Conservation (phyloP, 148 eudicot species). For the Vaccinium myrtillus region DNA sequence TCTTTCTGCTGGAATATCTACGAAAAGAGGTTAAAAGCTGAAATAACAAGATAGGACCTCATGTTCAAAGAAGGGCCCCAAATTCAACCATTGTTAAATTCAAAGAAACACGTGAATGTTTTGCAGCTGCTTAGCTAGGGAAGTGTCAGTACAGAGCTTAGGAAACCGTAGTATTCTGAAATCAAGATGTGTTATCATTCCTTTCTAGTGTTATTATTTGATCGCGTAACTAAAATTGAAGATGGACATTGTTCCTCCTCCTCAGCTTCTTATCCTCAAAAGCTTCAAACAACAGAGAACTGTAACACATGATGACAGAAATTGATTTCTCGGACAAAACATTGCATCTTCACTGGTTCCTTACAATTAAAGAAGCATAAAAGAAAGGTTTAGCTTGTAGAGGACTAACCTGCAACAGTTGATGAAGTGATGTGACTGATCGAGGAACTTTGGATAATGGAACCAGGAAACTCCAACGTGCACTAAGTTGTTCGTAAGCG, state of each 20-base stretch:
- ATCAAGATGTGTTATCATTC: not conserved
- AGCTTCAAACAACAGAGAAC: not conserved
- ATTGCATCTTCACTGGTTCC: not conserved
- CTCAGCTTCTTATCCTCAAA: not conserved
- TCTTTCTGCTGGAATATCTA: not conserved
- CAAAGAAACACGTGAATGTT: not conserved
- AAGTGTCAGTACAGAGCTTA: not conserved
- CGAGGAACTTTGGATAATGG: slow-evolving; percentile 20
- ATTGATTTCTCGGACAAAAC: not conserved
- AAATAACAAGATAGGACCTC: not conserved
- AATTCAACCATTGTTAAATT: not conserved
- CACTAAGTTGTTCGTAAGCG: not conserved
- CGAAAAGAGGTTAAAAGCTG: not conserved
- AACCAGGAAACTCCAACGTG: slow-evolving; percentile 19
- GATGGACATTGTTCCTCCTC: not conserved
- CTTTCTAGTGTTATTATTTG: not conserved
- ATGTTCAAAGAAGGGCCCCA: not conserved
- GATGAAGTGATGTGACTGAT: slow-evolving; percentile 12
- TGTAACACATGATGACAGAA: not conserved
- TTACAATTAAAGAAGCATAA: not conserved
- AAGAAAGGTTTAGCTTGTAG: slow-evolving; percentile 14
- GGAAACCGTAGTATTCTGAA: slow-evolving; percentile 4
- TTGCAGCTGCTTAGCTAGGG: not conserved
- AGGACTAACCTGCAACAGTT: slow-evolving; percentile 40
- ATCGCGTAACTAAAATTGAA: not conserved